Evolutionary conservation across 805 yeast species (phyloP).

Genomic region (Pichia kluyveri): DNA sequence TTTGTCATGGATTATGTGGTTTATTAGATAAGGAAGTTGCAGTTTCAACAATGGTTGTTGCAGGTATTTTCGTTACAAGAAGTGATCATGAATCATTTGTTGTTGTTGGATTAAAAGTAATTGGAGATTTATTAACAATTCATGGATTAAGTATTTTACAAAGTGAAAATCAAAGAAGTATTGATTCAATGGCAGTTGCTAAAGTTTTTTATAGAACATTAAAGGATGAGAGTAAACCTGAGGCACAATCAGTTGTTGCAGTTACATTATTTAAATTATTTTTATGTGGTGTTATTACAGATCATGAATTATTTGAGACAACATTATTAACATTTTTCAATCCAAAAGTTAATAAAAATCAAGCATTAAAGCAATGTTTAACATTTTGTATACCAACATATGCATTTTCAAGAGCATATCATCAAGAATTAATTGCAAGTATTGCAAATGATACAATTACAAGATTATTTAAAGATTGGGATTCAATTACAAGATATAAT

Average conservation of each 20-base stretch:
- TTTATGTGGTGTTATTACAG: conserved; percentile 65
- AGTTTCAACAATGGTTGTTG: conserved; percentile 46
- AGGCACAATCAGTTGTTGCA: conserved; percentile 71
- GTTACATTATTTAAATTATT: conserved; percentile 80
- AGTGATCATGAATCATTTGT: conserved; percentile 54
- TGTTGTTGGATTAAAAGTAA: conserved; percentile 54
- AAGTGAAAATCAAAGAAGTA: conserved; percentile 40
- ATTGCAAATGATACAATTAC: conserved; percentile 59
- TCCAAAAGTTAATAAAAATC: conserved; percentile 54
- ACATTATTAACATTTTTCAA: conserved; percentile 68
- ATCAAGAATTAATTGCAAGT: conserved; percentile 57
- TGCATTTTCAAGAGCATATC: conserved; percentile 63
- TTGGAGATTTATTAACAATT: conserved; percentile 69
- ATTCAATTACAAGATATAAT: conserved; percentile 29
- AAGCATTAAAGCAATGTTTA: conserved; percentile 65
- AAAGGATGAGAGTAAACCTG: conserved; percentile 46
- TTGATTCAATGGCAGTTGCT: conserved; percentile 58
- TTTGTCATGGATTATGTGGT: conserved; percentile 74
- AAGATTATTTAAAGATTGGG: conserved; percentile 40
- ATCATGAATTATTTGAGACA: conserved; percentile 63
- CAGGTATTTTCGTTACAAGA: conserved; percentile 57
- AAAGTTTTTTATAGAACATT: conserved; percentile 61
- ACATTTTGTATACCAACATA: conserved; percentile 86
- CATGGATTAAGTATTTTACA: conserved; percentile 68
- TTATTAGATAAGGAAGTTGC: conserved; percentile 62